Evolutionary conservation across 306 rosid species (phyloP).

Genomic region (Gastrolobium bilobum): DNA sequence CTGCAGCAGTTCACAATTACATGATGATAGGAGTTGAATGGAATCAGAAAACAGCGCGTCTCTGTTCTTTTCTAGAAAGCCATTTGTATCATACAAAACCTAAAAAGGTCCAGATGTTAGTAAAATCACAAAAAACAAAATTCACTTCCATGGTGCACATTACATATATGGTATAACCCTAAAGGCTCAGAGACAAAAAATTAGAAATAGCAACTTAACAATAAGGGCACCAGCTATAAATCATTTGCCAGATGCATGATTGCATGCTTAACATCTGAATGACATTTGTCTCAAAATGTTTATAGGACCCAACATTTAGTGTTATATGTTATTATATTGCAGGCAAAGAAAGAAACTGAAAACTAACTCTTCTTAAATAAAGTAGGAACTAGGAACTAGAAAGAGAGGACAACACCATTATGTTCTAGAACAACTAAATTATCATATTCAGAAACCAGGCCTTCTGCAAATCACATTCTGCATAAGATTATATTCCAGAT

Average conservation of each 20-base stretch:
- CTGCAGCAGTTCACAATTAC: slow-evolving; percentile 66
- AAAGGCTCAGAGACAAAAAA: slow-evolving; percentile 22
- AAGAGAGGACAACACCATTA: slow-evolving; percentile 10
- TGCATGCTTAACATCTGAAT: slow-evolving; percentile 30
- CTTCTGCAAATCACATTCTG: slow-evolving; percentile 19
- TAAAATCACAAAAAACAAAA: slow-evolving; percentile 39
- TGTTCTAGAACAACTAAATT: slow-evolving; percentile 23
- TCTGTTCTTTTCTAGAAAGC: slow-evolving; percentile 86
- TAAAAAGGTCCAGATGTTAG: slow-evolving; percentile 56
- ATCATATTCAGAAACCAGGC: slow-evolving; percentile 28
- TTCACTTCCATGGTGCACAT: slow-evolving; percentile 29
- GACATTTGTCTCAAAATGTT: slow-evolving; percentile 5
- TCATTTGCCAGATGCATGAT: slow-evolving; percentile 26
- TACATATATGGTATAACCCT: neutral
- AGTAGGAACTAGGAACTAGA: slow-evolving; percentile 3
- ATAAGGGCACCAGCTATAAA: slow-evolving; percentile 22
- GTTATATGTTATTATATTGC: neutral
- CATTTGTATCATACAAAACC: slow-evolving; percentile 91
- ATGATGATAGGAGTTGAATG: slow-evolving; percentile 75
- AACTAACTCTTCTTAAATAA: neutral
- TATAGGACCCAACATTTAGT: slow-evolving; percentile 7
- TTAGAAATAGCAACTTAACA: slow-evolving; percentile 18
- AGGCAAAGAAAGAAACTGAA: neutral
- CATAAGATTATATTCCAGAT: slow-evolving; percentile 16
- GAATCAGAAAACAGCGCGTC: slow-evolving; percentile 65